phyloP scores from a whole-genome alignment of 805 yeast species.

The Zygotorulaspora danielsina region DNA sequence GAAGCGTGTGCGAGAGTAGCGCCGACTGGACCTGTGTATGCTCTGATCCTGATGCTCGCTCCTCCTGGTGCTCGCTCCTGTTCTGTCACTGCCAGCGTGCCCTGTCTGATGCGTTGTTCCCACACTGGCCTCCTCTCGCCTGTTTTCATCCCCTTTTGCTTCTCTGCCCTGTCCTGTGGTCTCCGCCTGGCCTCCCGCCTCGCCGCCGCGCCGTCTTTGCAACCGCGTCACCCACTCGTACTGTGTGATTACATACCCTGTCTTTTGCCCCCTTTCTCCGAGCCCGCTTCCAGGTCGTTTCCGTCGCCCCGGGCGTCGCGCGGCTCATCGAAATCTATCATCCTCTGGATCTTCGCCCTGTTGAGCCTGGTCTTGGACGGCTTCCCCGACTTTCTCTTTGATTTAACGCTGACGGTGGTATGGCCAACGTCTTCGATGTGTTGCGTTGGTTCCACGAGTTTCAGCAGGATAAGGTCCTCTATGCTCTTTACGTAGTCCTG shows the following conservation, averaged over 20 bases:
- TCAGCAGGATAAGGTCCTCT: constrained; percentile 8
- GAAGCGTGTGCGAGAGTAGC: no score
- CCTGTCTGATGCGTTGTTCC: no score
- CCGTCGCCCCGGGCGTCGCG: neutral
- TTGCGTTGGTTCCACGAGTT: constrained; percentile 7
- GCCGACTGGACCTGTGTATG: no score
- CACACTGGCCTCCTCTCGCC: no score
- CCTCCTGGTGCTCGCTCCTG: no score
- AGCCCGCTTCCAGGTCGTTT: neutral
- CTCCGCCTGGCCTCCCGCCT: neutral
- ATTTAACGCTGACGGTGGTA: neutral
- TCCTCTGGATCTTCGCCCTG: constrained; percentile 10
- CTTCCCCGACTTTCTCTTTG: constrained; percentile 3
- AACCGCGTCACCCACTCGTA: no score
- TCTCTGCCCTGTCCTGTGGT: no score
- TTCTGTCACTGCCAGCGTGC: no score
- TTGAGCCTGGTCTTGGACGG: constrained; percentile 9
- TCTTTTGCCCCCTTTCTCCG: constrained; percentile 1
- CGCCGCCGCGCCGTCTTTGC: no score
- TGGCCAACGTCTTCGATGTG: constrained; percentile 1
- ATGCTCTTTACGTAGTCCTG: constrained; percentile 9
- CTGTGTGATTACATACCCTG: no score
- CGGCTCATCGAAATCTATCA: constrained; percentile 17
- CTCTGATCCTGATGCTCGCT: no score
- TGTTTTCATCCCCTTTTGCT: neutral